Evolutionary conservation across 2,329 filamentous ascomycete genomes (phyloP).

Genomic region (Colletotrichum sp.): DNA sequence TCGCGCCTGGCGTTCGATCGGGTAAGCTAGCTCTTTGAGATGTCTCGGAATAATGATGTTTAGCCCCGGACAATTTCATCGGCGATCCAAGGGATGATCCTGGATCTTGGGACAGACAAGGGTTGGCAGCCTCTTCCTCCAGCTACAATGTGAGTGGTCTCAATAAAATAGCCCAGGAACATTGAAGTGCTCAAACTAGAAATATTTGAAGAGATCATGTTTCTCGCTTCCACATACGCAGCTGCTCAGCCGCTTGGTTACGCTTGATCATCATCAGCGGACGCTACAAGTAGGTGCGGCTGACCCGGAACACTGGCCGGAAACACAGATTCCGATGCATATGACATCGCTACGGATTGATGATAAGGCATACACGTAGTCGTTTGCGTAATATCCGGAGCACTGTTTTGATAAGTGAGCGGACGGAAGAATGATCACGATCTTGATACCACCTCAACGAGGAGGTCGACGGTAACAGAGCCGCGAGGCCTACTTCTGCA

Average conservation of each 20-base stretch:
- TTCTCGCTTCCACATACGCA: not conserved
- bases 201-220: not conserved
- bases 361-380: not conserved
- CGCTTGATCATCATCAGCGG: not conserved
- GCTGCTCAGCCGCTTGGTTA: not conserved
- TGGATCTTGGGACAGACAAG: not conserved
- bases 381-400: not conserved
- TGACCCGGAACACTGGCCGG: not conserved
- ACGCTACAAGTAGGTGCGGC: not conserved
- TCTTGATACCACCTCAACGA: not conserved
- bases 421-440: not conserved
- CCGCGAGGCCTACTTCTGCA: not conserved
- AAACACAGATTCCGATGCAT: not conserved
- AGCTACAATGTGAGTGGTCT: not conserved
- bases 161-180: not conserved
- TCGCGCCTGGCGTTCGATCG: not conserved
- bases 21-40: not conserved
- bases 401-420: not conserved
- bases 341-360: not conserved
- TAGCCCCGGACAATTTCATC: not conserved
- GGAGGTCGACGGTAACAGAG: not conserved
- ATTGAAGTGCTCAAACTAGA: not conserved
- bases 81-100: not conserved
- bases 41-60: not conserved
- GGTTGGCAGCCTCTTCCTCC: not conserved